phyloP scores from a whole-genome alignment of 352 stramenopile species.

The Phytophthora hibernalis region DNA sequence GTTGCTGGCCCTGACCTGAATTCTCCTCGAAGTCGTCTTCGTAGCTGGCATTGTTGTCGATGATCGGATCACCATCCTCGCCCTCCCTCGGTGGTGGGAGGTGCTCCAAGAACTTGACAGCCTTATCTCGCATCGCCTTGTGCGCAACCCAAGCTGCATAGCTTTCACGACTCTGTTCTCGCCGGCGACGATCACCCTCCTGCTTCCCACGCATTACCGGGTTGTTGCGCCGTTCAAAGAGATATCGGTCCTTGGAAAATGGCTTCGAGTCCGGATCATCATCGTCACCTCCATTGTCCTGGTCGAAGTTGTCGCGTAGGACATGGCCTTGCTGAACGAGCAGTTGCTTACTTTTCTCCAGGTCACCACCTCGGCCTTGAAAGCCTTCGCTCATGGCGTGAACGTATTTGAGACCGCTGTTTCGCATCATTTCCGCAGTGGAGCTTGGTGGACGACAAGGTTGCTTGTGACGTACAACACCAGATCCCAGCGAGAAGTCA shows the following conservation, averaged over 20 bases:
- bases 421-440: conserved; percentile 77
- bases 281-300: conserved; percentile 51
- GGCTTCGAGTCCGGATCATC: conserved; percentile 36
- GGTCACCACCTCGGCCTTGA: conserved; percentile 79
- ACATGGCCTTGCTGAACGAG: conserved; percentile 83
- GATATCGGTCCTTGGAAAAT: conserved; percentile 77
- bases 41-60: conserved; percentile 36
- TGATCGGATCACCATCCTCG: conserved; percentile 18
- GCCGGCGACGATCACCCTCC: conserved; percentile 46
- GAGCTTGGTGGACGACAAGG: conserved; percentile 68
- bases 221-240: conserved; percentile 79
- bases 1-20: conserved; percentile 28
- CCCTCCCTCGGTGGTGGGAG: conserved; percentile 59
- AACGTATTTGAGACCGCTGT: conserved; percentile 84
- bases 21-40: conserved; percentile 48
- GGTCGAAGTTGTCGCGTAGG: conserved; percentile 77
- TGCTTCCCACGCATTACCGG: conserved; percentile 58
- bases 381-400: conserved; percentile 89
- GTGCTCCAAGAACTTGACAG: conserved; percentile 73
- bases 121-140: conserved; percentile 84
- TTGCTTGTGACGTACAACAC: conserved; percentile 61
- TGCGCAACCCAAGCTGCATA: conserved; percentile 81
- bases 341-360: conserved; percentile 81
- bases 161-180: conserved; percentile 72
- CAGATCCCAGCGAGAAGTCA: conserved; percentile 72